Percentiles rank a stretch among this genome's conserved stretches.
These are phyloP conservation scores for Acanthamoeba lenticulata DNA, from an alignment of 208 protist genomes.

Conservation along the genomic window DNA sequence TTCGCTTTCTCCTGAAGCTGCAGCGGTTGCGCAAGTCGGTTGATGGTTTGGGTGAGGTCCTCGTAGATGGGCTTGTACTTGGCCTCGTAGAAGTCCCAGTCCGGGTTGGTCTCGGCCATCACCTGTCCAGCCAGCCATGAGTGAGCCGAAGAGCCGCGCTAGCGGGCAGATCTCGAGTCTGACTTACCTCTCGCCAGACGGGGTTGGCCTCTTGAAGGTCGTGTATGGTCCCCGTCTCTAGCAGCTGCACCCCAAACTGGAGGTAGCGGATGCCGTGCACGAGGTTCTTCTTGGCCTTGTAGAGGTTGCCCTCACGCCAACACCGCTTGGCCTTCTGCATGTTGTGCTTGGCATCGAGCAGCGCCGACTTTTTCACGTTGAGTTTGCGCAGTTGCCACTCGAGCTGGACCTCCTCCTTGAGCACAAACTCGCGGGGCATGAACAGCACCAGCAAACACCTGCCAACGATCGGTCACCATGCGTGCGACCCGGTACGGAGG, in stretches of 20 bases:
- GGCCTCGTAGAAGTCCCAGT: slow-evolving; percentile 3
- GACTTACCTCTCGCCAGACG: not conserved
- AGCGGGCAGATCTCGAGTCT: no score
- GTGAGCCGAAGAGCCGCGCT: not conserved
- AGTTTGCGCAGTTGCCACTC: not conserved
- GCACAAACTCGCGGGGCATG: not conserved
- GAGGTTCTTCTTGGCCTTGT: slow-evolving; percentile 56
- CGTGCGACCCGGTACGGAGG: not conserved
- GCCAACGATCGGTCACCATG: not conserved
- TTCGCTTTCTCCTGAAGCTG: not conserved
- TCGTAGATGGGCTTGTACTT: slow-evolving; percentile 55
- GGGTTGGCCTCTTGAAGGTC: not conserved
- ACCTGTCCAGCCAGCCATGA: not conserved
- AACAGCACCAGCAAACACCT: slow-evolving; percentile 32
- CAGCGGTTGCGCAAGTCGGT: not conserved
- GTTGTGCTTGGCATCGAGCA: slow-evolving; percentile 31
- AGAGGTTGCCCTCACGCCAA: slow-evolving; percentile 4
- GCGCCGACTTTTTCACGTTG: slow-evolving; percentile 18
- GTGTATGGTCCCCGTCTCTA: not conserved
- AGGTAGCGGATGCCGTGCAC: slow-evolving; percentile 23
- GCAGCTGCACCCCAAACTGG: slow-evolving; percentile 11
- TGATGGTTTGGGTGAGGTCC: not conserved
- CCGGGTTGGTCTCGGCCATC: not conserved
- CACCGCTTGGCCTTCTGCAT: slow-evolving; percentile 13
- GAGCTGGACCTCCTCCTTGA: not conserved